phyloP scores from a whole-genome alignment of 1,284 basidiomycete species.

The Taiwanofungus camphoratus region DNA sequence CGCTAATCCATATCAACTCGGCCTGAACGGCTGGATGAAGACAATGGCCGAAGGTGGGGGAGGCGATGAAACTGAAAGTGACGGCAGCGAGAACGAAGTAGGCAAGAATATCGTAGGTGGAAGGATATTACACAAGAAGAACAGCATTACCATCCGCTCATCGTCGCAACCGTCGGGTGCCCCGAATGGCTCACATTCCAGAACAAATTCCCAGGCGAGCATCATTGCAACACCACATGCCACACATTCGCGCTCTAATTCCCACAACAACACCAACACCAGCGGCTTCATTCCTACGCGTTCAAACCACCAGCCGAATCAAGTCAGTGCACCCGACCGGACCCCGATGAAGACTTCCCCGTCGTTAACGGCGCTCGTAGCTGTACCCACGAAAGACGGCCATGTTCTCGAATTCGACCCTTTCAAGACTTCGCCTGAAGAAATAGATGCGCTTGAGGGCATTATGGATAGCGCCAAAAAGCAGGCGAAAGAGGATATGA shows the following conservation, averaged over 20 bases:
- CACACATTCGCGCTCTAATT: slow-evolving; percentile 37
- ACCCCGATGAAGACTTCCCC: slow-evolving; percentile 5
- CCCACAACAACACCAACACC: slow-evolving; percentile 25
- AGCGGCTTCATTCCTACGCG: slow-evolving; percentile 6
- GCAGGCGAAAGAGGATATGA: slow-evolving; percentile 70
- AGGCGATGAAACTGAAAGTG: slow-evolving; percentile 15
- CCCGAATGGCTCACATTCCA: slow-evolving; percentile 31
- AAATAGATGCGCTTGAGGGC: slow-evolving; percentile 66
- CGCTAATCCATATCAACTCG: slow-evolving; percentile 65
- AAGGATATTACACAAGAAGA: slow-evolving; percentile 41
- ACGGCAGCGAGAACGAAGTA: slow-evolving; percentile 13
- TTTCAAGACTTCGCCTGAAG: slow-evolving; percentile 58
- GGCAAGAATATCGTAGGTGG: slow-evolving; percentile 14
- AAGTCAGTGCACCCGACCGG: slow-evolving; percentile 14
- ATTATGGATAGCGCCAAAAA: slow-evolving; percentile 77
- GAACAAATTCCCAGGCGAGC: slow-evolving; percentile 44
- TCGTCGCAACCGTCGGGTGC: slow-evolving; percentile 27
- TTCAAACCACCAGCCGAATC: slow-evolving; percentile 22
- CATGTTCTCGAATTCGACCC: slow-evolving; percentile 77
- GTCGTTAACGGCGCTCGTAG: slow-evolving; percentile 35
- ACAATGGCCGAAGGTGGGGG: slow-evolving; percentile 23
- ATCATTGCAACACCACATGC: slow-evolving; percentile 32
- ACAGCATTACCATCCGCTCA: slow-evolving; percentile 60
- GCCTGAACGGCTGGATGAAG: slow-evolving; percentile 31
- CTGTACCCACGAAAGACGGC: slow-evolving; percentile 69